Base-by-base conservation (phyloP, 371 early-diverging fungal species). In the Zychaea mexicana region DNA sequence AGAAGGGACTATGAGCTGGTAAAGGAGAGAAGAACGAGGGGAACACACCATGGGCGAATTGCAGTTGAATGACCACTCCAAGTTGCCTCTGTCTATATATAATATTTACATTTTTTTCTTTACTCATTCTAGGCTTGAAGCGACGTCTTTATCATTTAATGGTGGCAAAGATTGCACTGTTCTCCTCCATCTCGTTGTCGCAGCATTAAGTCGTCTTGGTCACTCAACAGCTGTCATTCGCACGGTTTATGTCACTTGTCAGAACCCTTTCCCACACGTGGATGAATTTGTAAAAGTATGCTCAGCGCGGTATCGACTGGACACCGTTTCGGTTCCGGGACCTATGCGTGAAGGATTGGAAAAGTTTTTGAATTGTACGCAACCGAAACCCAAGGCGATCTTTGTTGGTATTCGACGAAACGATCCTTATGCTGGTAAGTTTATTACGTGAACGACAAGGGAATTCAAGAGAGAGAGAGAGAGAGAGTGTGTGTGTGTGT, bases 81-180 rank as follows among this genome's bases (percentile, higher is more conserved):
- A 42, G n/a, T 27, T 21, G 31, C 60, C 42, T 46, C 33, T 56
- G n/a, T n/a, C 30, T 27, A 30, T 31, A 54, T 30, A 27, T 30
- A 32, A 54, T n/a, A n/a, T n/a, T n/a, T n/a, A n/a, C n/a, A n/a
- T n/a, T n/a, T n/a, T n/a, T n/a, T n/a, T n/a, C n/a, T n/a, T n/a
- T n/a, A n/a, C n/a, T n/a, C n/a, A n/a, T n/a, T n/a, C n/a, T n/a
- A 89, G 88, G 22, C 65, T 74, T 17, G 73, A 85, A 6, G 83
- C 82, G 1, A 63, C 92, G 7, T 83, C 93, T 2, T 70, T 98
- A 30, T 91, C 93, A 60, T 98, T 96, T 71, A 98, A 98, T 72
- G 98, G 98, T 15, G 98, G 98, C 24, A 98, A 98, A 74, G 98
- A 98, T 74, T 97, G 98, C 78, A 96, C 97, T 1, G 95, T 95